Conservation (phyloP, 2,329 filamentous ascomycete species). For the Phaeophleospora eucalypticola region DNA sequence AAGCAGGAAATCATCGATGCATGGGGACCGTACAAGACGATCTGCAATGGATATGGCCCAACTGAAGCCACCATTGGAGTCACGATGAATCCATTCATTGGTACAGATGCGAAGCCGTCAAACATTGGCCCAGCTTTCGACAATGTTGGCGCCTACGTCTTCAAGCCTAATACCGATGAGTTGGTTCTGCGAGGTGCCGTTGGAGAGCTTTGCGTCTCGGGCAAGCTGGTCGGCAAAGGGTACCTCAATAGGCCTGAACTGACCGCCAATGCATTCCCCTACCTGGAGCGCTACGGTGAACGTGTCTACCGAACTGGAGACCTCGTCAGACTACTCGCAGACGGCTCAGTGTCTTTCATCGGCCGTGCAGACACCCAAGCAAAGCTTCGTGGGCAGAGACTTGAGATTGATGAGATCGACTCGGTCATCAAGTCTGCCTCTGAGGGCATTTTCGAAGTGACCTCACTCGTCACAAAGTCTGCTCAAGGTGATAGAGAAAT, state of each 20-base stretch:
- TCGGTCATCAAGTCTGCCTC: conserved; percentile 66
- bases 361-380: conserved; percentile 88
- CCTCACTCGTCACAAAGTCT: conserved; percentile 72
- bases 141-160: conserved; percentile 80
- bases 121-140: conserved; percentile 86
- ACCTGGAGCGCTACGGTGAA: conserved; percentile 45
- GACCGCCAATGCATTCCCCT: conserved; percentile 71
- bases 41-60: conserved; percentile 88
- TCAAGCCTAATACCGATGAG: conserved; percentile 63
- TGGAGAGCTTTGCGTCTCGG: conserved; percentile 84
- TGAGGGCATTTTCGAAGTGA: conserved; percentile 60
- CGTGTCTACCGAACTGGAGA: conserved; percentile 82
- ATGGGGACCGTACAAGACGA: conserved; percentile 75
- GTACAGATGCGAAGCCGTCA: conserved; percentile 69
- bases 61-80: conserved; percentile 92
- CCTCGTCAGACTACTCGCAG: conserved; percentile 73
- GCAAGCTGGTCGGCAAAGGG: conserved; percentile 80
- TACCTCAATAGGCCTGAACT: conserved; percentile 80
- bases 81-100: conserved; percentile 82
- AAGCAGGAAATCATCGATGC: conserved; percentile 83
- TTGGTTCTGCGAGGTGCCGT: conserved; percentile 74
- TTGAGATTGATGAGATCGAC: conserved; percentile 91
- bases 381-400: conserved; percentile 80
- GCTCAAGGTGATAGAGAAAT: conserved; percentile 72
- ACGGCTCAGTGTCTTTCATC: conserved; percentile 81